Conservation (phyloP, 345 rosid genomes). For the Sonneratia alba region DNA sequence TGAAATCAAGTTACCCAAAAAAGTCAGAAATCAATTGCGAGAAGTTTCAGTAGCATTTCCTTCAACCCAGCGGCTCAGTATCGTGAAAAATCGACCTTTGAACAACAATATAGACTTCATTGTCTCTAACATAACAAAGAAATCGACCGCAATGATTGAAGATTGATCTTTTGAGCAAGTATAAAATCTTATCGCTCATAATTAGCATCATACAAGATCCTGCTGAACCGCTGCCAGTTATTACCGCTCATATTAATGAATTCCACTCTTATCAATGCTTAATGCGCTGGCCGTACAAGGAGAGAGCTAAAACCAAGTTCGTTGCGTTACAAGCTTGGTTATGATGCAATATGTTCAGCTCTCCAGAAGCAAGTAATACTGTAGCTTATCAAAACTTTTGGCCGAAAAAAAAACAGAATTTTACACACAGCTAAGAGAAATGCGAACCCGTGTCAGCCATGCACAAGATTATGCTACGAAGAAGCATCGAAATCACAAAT, state of each 20-base stretch:
- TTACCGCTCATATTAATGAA: not conserved
- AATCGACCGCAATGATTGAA: not conserved
- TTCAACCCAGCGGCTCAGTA: not conserved
- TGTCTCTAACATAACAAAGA: not conserved
- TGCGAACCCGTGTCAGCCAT: not conserved
- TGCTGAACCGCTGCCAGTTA: not conserved
- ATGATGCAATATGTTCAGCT: not conserved
- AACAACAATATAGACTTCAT: not conserved
- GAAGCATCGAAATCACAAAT: not conserved
- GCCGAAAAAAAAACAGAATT: too few species aligned
- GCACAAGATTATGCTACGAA: not conserved
- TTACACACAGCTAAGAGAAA: not conserved
- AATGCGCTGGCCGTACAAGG: too few species aligned
- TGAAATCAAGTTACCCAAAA: not conserved
- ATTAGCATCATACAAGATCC: not conserved
- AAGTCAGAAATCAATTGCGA: not conserved
- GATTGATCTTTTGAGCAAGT: not conserved
- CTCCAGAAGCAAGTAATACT: not conserved
- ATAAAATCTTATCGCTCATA: not conserved
- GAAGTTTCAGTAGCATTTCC: constrained; percentile 1
- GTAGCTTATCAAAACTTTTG: not conserved
- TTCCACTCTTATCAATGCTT: not conserved
- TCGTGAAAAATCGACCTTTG: not conserved
- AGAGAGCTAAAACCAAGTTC: not conserved
- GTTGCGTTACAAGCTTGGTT: not conserved